phyloP scores from a whole-genome alignment of 2,329 filamentous ascomycete species.

The Ustulina deusta region DNA sequence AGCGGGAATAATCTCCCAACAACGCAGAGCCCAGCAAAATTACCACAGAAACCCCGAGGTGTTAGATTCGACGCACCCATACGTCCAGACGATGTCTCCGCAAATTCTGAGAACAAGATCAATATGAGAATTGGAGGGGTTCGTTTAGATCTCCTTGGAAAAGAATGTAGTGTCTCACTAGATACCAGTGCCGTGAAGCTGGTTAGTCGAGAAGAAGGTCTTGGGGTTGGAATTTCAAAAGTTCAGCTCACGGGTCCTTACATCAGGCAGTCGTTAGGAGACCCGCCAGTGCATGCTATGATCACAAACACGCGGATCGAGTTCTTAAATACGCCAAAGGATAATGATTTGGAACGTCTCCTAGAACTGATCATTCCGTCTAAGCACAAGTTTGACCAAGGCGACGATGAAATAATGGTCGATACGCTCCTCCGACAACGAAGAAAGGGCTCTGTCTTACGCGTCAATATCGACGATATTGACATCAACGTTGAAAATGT shows the following conservation, averaged over 20 bases:
- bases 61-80: slow-evolving; percentile 70
- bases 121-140: slow-evolving; percentile 83
- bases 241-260: slow-evolving; percentile 81
- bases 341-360: slow-evolving; percentile 83
- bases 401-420: slow-evolving; percentile 92
- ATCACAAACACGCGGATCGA: slow-evolving; percentile 77
- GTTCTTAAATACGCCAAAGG: slow-evolving; percentile 78
- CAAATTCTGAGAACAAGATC: slow-evolving; percentile 71
- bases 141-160: slow-evolving; percentile 80
- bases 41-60: slow-evolving; percentile 61
- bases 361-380: slow-evolving; percentile 91
- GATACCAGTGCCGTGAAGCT: slow-evolving; percentile 86
- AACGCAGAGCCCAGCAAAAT: slow-evolving; percentile 53
- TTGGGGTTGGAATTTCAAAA: slow-evolving; percentile 80
- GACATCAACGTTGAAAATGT: slow-evolving; percentile 72
- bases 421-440: slow-evolving; percentile 90
- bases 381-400: slow-evolving; percentile 85
- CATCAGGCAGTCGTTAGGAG: slow-evolving; percentile 62
- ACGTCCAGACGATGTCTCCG: slow-evolving; percentile 61
- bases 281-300: slow-evolving; percentile 72
- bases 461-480: slow-evolving; percentile 74
- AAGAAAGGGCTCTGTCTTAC: slow-evolving; percentile 84
- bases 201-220: slow-evolving; percentile 77
- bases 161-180: slow-evolving; percentile 78
- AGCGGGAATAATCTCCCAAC: slow-evolving; percentile 74